Evolutionary conservation across 78 protist genomes (phyloP), one percentile per base, ranked within the genome.

Genomic region (Tieghemostelium lacteum): DNA sequence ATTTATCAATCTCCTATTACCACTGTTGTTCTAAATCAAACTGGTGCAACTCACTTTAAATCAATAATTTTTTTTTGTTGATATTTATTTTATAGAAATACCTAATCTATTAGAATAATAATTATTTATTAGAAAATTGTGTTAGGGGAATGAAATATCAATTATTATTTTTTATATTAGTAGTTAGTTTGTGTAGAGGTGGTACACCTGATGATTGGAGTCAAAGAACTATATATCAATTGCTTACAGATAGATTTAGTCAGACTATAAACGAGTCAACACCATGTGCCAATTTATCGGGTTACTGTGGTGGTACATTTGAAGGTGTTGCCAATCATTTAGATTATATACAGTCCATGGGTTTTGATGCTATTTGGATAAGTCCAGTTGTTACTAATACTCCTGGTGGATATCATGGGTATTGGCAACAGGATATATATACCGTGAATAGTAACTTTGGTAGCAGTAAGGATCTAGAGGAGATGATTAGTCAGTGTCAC

Each of bases 321-420:
- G 28, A 29, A 39, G 98, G 96, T 24, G 20, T 94, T 28, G 71
- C 19, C 7, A 24, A 34, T 50, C 88, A 94, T 29, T 76, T 98
- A 28, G 97, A 94, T 67, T 97, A 98, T 93, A 97, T 98, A n/a
- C 64, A 26, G 50, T 95, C 93, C 7, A 74, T 98, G 95, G 99
- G 98, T 49, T 95, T 96, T 50, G 95, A 97, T 61, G 99, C 99
- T 10, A 89, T 98, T 16, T 98, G 98, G 98, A 97, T 97, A 55
- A 85, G 97, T 33, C 98, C 99, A 2, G 76, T 96, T 1, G 75
- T 93, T 36, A 67, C 73, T 0, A 95, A 96, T 64, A 58, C 73
- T 12, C 93, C 69, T 17, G 96, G 94, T 5, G 97, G 97, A 1
- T 97, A 94, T 75, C 99, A 97, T 71, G 95, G 95, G 28, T 92